These are phyloP conservation scores for Colletotrichum sp. DNA, from an alignment of 2,329 filamentous ascomycete genomes.

Conservation along the genomic window DNA sequence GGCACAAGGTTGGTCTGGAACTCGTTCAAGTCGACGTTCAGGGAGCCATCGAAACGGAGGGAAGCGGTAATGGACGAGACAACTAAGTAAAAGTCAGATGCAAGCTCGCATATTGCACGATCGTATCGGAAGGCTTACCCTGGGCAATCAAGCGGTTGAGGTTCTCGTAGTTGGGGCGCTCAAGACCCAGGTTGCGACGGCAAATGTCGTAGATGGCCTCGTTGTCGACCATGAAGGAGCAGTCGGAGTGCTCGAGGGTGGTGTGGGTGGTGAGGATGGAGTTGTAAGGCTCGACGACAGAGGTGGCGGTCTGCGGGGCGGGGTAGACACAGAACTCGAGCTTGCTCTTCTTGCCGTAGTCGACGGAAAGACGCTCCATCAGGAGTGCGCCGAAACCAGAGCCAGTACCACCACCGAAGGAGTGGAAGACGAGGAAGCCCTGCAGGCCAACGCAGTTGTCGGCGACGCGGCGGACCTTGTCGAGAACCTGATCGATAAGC, in stretches of 20 bases:
- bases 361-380: conserved; percentile 98
- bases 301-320: conserved; percentile 94
- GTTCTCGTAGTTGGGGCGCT: conserved; percentile 98
- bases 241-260: conserved; percentile 98
- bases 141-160: conserved; percentile 98
- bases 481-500: conserved; percentile 95
- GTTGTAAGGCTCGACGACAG: conserved; percentile 99
- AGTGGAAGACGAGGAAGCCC: conserved; percentile 99
- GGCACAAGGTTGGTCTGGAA: conserved; percentile 99
- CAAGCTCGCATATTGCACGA: background rate
- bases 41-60: conserved; percentile 96
- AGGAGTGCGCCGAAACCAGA: conserved; percentile 98
- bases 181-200: conserved; percentile 94
- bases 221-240: conserved; percentile 99
- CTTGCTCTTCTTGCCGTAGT: conserved; percentile 99
- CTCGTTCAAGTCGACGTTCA: conserved; percentile 99
- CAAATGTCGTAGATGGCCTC: conserved; percentile 99
- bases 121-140: conserved; percentile 55
- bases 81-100: conserved; percentile 57
- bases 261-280: conserved; percentile 99
- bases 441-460: conserved; percentile 98
- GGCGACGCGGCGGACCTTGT: conserved; percentile 96
- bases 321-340: conserved; percentile 99
- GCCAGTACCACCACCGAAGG: conserved; percentile 97
- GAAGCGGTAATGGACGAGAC: conserved; percentile 98